Conservation (phyloP, 1,139 yeast species). For the Blastobotrys raffinosifermentans region DNA sequence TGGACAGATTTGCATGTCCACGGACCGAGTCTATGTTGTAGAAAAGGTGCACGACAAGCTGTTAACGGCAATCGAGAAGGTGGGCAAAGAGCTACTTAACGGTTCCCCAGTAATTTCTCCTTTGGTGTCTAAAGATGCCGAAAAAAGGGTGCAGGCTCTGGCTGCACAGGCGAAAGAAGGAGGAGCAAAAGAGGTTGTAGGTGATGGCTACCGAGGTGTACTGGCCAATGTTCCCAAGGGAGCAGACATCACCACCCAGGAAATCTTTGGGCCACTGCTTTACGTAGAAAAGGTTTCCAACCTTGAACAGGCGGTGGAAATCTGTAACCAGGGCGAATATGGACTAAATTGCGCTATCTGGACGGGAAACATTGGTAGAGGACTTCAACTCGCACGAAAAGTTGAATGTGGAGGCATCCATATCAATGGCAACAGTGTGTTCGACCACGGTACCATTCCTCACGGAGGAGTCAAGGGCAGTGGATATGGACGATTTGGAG, state of each 20-base stretch:
- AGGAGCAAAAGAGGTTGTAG: conserved; percentile 38
- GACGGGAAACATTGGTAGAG: conserved; percentile 37
- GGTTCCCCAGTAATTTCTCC: neutral
- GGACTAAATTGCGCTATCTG: conserved; percentile 47
- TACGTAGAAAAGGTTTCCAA: conserved; percentile 33
- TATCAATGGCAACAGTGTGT: conserved; percentile 42
- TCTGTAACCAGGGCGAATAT: conserved; percentile 32
- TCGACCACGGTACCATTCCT: conserved; percentile 47
- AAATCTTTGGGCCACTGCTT: conserved; percentile 48
- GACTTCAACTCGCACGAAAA: conserved; percentile 35
- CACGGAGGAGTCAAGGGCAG: conserved; percentile 53
- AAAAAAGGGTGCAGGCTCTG: conserved; percentile 26
- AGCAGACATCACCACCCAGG: conserved; percentile 36
- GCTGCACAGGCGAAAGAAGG: conserved; percentile 40
- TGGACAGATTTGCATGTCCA: conserved; percentile 85
- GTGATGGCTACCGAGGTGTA: conserved; percentile 23
- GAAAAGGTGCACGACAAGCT: conserved; percentile 57
- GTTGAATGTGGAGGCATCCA: conserved; percentile 48
- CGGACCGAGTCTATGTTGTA: conserved; percentile 68
- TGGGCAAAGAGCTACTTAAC: neutral
- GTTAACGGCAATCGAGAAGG: conserved; percentile 33
- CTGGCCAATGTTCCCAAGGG: conserved; percentile 35
- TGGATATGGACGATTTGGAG: conserved; percentile 49
- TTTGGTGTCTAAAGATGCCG: neutral
- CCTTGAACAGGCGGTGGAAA: conserved; percentile 27